phyloP scores from a whole-genome alignment of 805 yeast genomes.

The Pichia eremophila region DNA sequence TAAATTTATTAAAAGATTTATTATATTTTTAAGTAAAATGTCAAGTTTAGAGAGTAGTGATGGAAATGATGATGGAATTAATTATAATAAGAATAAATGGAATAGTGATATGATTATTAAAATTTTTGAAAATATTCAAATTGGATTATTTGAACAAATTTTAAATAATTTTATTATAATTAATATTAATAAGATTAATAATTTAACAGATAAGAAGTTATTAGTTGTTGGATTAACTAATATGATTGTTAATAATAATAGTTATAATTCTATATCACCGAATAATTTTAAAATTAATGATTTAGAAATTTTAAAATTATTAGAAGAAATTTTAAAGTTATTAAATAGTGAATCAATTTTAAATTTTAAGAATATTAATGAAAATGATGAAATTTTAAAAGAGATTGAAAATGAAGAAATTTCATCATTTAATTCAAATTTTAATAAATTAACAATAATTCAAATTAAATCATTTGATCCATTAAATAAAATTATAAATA shows the following conservation, averaged over 20 bases:
- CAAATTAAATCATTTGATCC: slow-evolving; percentile 64
- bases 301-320: slow-evolving; percentile 31
- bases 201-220: slow-evolving; percentile 35
- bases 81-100: slow-evolving; percentile 22
- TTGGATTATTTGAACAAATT: slow-evolving; percentile 44
- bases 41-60: slow-evolving; percentile 10
- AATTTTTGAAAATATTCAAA: slow-evolving; percentile 68
- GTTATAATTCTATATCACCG: no score
- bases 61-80: slow-evolving; percentile 1
- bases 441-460: slow-evolving; percentile 62
- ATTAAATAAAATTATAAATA: slow-evolving; percentile 33
- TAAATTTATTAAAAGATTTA: slow-evolving; percentile 62
- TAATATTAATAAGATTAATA: slow-evolving; percentile 33
- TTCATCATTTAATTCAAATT: slow-evolving; percentile 75
- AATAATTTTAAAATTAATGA: slow-evolving; percentile 25
- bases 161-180: slow-evolving; percentile 42
- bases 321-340: slow-evolving; percentile 34
- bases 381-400: slow-evolving; percentile 39
- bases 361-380: slow-evolving; percentile 26
- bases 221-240: slow-evolving; percentile 41
- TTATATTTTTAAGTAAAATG: slow-evolving; percentile 43
- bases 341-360: slow-evolving; percentile 26
- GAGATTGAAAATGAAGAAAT: slow-evolving; percentile 48
- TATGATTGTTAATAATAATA: slow-evolving; percentile 32
- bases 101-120: slow-evolving; percentile 40